Evolutionary conservation across 352 stramenopile genomes (phyloP), one percentile per base, ranked within the genome.

Genomic region (Salisapilia sapeloensis): DNA sequence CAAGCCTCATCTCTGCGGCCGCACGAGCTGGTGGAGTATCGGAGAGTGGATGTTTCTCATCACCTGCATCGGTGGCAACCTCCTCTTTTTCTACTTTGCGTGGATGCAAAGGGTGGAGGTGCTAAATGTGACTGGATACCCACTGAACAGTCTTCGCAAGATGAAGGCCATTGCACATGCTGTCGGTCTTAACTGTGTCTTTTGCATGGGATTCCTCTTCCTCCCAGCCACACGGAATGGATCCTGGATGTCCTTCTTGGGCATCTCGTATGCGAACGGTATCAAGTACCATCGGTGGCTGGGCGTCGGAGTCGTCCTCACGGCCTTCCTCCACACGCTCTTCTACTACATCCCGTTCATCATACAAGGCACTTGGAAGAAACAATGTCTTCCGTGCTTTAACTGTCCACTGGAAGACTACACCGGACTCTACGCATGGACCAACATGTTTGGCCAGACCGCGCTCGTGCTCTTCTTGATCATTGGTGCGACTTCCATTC

Each of bases 261-360:
- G 53, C 38, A 65, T 80, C 29, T 66, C 63, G 31, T 76, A 72
- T 39, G 47, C 58, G 1, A 71, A 74, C 37, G 60, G 53, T 2
- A 44, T 79, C 18, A 76, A 69, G 29, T 79, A 79, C 38, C 63
- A 79, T 32, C 51, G 56, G 4, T 76, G 60, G 63, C 44, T 79
- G 4, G 63, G 63, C 4, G 35, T 71, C 17, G 17, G 50, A 5
- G 50, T 56, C 14, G 48, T 80, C 10, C 39, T 53, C 17, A 53
- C 42, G 0, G 52, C 48, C 4, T 33, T 74, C 9, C 19, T 53
- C 2, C 63, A 80, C 12, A 46, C 42, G 2, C 35, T 56, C 1
- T 45, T 57, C 1, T 80, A 66, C 46, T 75, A 65, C 37, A 46
- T 58, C 26, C 46, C 58, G 24, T 70, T 28, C 9, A 12, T 9